Percentiles rank a stretch among this genome's conserved stretches.
These are phyloP conservation scores for Yamadazyma ubonensis DNA, from an alignment of 805 yeast species.

Conservation along the genomic window DNA sequence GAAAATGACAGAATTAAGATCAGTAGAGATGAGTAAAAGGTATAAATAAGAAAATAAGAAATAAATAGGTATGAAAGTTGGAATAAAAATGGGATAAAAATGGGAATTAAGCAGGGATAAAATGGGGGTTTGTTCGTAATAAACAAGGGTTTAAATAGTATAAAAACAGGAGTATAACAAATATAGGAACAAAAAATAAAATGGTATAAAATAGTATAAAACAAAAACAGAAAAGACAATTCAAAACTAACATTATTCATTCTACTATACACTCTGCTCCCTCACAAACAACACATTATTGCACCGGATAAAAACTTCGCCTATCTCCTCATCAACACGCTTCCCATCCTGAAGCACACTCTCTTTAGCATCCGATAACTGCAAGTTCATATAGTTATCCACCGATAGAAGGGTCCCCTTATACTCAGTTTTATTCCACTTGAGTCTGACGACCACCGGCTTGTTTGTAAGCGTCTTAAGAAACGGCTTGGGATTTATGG, in stretches of 20 bases:
- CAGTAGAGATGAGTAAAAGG: no score
- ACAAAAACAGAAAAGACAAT: background rate
- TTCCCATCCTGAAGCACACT: conserved; percentile 49
- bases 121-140: no score
- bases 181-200: background rate
- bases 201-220: background rate
- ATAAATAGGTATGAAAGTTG: no score
- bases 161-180: no score
- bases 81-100: no score
- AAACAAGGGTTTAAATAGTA: no score
- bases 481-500: conserved; percentile 89
- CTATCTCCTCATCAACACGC: conserved; percentile 40
- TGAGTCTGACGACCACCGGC: conserved; percentile 72
- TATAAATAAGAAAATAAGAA: no score
- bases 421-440: conserved; percentile 90
- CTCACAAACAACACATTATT: conserved; percentile 83
- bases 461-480: conserved; percentile 72
- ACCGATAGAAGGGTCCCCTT: conserved; percentile 73
- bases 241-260: background rate
- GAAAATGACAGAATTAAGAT: no score
- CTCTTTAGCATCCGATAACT: conserved; percentile 57
- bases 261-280: conserved; percentile 16
- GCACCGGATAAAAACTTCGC: conserved; percentile 85
- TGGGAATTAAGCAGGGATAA: no score
- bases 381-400: conserved; percentile 91